These are phyloP conservation scores for Kazachstania taianensis DNA, from an alignment of 805 yeast species.

Conservation along the genomic window DNA sequence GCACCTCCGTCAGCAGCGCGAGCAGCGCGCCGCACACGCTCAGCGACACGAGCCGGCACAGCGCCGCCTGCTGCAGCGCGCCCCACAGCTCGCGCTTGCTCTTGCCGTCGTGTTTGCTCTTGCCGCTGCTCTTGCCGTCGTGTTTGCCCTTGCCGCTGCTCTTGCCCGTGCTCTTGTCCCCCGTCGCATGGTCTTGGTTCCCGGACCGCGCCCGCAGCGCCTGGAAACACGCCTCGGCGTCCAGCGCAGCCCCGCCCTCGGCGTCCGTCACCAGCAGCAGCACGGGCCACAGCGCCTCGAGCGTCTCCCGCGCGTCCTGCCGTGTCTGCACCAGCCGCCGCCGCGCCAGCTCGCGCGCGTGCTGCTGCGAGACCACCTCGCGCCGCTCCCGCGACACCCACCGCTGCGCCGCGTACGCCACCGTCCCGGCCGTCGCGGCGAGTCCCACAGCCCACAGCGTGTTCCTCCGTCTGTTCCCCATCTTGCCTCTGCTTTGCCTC, in stretches of 20 bases:
- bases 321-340: slow-evolving; percentile 53
- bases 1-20: slow-evolving; percentile 72
- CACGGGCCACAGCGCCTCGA: slow-evolving; percentile 73
- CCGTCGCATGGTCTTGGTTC: neutral
- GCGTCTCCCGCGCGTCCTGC: slow-evolving; percentile 76
- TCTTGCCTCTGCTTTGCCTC: too few relatives aligned
- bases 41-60: slow-evolving; percentile 63
- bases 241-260: slow-evolving; percentile 12
- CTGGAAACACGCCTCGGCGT: slow-evolving; percentile 20
- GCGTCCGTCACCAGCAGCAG: slow-evolving; percentile 34
- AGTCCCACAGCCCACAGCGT: too few relatives aligned
- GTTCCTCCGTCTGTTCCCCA: too few relatives aligned
- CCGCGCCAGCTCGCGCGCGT: neutral
- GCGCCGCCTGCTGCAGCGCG: slow-evolving; percentile 61
- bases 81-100: slow-evolving; percentile 72
- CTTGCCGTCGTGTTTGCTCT: slow-evolving; percentile 13
- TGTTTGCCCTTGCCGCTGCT: neutral
- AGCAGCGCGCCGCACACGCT: slow-evolving; percentile 60
- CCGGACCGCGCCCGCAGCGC: slow-evolving; percentile 18
- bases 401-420: neutral
- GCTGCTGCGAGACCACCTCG: neutral
- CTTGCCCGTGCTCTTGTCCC: slow-evolving; percentile 14
- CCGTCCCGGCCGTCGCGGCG: neutral
- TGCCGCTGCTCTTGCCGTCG: slow-evolving; percentile 13
- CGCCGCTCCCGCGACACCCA: neutral